phyloP scores from a whole-genome alignment of 352 stramenopile species.

The Globisporangium orthogonon region DNA sequence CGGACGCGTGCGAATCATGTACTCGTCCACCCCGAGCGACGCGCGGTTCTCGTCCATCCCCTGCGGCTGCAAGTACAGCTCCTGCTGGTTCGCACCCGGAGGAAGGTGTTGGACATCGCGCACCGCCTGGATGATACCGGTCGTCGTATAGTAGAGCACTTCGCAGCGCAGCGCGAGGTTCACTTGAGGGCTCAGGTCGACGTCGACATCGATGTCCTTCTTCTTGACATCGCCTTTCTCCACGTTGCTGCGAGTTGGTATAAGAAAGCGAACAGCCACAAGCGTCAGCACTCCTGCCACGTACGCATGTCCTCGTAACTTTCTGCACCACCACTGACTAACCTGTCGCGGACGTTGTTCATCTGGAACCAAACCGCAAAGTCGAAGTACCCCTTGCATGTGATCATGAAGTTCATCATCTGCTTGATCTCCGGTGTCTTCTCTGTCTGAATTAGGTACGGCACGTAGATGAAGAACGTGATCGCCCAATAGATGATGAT shows the following conservation, averaged over 20 bases:
- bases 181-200: slow-evolving; percentile 81
- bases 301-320: not conserved
- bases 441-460: slow-evolving; percentile 64
- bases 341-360: slow-evolving; percentile 72
- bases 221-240: slow-evolving; percentile 27
- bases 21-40: slow-evolving; percentile 75
- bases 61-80: slow-evolving; percentile 75
- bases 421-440: slow-evolving; percentile 48
- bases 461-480: slow-evolving; percentile 82
- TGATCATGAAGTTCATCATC: slow-evolving; percentile 90
- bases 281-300: not conserved
- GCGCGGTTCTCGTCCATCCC: slow-evolving; percentile 71
- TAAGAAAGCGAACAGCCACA: not conserved
- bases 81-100: slow-evolving; percentile 60
- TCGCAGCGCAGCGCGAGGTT: slow-evolving; percentile 81
- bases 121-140: slow-evolving; percentile 83
- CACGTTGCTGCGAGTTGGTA: not conserved
- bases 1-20: slow-evolving; percentile 75
- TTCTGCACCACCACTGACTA: slow-evolving; percentile 1
- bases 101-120: slow-evolving; percentile 64
- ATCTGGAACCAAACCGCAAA: slow-evolving; percentile 89
- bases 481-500: slow-evolving; percentile 89
- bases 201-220: slow-evolving; percentile 72
- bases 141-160: slow-evolving; percentile 86
- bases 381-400: slow-evolving; percentile 87